Evolutionary conservation across 2,329 filamentous ascomycete genomes (phyloP).

Genomic region (Aspergillus pseudotamarii): DNA sequence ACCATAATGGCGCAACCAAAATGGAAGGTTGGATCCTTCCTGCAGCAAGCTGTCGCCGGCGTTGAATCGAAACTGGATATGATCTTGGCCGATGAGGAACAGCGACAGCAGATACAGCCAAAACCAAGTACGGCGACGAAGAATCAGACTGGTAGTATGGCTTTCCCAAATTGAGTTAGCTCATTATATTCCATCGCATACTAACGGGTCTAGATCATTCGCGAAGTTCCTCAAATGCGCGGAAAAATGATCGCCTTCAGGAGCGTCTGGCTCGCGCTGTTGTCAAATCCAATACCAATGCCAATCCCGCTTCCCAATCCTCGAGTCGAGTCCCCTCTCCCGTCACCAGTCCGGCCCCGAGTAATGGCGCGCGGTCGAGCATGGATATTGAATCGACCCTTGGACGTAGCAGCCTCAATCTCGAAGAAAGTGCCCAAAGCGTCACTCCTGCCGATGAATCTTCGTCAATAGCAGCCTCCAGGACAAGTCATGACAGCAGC

Average conservation of each 20-base stretch:
- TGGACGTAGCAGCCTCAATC: conserved; percentile 23
- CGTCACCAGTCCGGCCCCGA: conserved; percentile 54
- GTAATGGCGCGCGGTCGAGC: conserved; percentile 44
- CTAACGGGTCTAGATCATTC: conserved; percentile 53
- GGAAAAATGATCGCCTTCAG: conserved; percentile 80
- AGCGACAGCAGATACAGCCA: conserved; percentile 21
- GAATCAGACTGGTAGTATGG: conserved; percentile 43
- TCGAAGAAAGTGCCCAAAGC: conserved; percentile 24
- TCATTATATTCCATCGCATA: conserved; percentile 4
- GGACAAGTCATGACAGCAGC: conserved; percentile 35
- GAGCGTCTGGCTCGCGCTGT: conserved; percentile 87
- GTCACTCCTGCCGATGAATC: conserved; percentile 14
- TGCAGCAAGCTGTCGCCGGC: conserved; percentile 88
- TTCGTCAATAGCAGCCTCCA: conserved; percentile 16
- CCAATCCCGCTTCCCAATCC: conserved; percentile 50
- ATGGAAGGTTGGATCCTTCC: conserved; percentile 71
- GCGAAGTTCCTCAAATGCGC: conserved; percentile 66
- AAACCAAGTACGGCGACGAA: conserved; percentile 30
- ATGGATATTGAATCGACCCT: conserved; percentile 37
- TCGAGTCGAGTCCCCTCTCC: conserved; percentile 56
- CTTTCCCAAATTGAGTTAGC: neutral
- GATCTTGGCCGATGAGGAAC: conserved; percentile 77
- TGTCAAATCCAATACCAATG: conserved; percentile 66
- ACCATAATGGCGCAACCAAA: conserved; percentile 49
- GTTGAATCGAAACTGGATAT: conserved; percentile 92